Evolutionary conservation across 495 filamentous ascomycete species (phyloP).

Genomic region (Penicillium argentinense): DNA sequence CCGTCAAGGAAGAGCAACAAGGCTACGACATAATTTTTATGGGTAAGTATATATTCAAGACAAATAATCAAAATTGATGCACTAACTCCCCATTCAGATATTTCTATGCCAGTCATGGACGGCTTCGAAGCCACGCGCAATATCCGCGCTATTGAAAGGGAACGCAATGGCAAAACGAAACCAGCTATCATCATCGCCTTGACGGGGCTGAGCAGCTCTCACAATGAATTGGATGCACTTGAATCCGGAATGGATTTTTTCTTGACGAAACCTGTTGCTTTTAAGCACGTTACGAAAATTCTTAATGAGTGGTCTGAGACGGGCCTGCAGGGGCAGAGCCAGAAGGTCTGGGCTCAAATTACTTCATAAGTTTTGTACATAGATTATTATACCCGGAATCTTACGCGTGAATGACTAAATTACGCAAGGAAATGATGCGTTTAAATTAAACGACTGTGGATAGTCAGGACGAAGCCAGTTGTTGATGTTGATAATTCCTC

Average conservation of each 20-base stretch:
- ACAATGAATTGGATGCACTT: conserved; percentile 64
- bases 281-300: conserved; percentile 45
- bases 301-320: conserved; percentile 42
- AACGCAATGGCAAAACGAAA: conserved; percentile 15
- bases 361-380: too few relatives aligned
- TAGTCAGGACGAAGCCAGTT: too few relatives aligned
- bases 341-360: too few relatives aligned
- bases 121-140: conserved; percentile 66
- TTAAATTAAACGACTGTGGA: too few relatives aligned
- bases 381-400: too few relatives aligned
- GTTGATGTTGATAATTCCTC: too few relatives aligned
- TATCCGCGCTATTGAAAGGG: conserved; percentile 60
- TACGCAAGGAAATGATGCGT: too few relatives aligned
- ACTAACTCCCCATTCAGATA: conserved; percentile 35
- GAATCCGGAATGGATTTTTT: conserved; percentile 67
- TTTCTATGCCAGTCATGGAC: conserved; percentile 74
- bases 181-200: conserved; percentile 62
- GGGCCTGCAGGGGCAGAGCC: background rate
- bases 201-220: conserved; percentile 61
- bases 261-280: conserved; percentile 65
- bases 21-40: conserved; percentile 57
- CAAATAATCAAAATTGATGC: background rate
- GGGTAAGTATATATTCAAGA: conserved; percentile 17
- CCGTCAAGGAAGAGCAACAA: conserved; percentile 33
- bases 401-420: too few relatives aligned